Base-by-base conservation (phyloP, 176 grass and related monocot species). In the Melocanna baccifera region DNA sequence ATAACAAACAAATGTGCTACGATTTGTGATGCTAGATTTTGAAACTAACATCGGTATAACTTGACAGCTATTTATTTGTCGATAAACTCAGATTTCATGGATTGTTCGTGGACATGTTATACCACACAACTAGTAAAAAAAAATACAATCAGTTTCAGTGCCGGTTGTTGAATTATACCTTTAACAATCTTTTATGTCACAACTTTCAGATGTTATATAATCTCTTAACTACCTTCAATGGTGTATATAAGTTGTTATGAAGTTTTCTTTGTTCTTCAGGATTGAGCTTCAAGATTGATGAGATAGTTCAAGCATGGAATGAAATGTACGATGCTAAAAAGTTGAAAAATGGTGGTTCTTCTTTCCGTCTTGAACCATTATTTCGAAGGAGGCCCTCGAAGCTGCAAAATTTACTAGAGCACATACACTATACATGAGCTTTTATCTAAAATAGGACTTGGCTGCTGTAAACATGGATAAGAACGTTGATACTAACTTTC, bases 321-420 rank as follows among this genome's bases (percentile, higher is more conserved):
- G 91, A 93, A 77, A 93, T 93, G 86, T 93, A 91, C 19, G 94
- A 96, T 86, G 91, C 79, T 67, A 91, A 91, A 74, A 93, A 80
- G 73, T 88, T 92, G 65, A 93, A 85, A 71, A 91, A 78, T 63
- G 84, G 89, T 75, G 71, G 80, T 59, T 83, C 89, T 69, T 89
- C 88, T 57, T 91, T 93, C 76, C 80, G 79, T 32, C 88, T 96
- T 40, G 86, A 96, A 62, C 89, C 88, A 66, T 86, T 93, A 62
- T 91, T 96, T 85, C 72, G 86, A 63, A 83, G 89, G 58, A 85
- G 89, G 80, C 83, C 87, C 62, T 88, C 89, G 7, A 97, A 93
- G 74, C 62, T 93, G 61, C 86, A 93, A 69, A 87, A 93, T 71
- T 62, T 91, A 80, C 58, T 93, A 69, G 91, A 89, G 76, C 91